Base-by-base conservation (phyloP, 352 stramenopile species). In the Phytophthora sojae region DNA sequence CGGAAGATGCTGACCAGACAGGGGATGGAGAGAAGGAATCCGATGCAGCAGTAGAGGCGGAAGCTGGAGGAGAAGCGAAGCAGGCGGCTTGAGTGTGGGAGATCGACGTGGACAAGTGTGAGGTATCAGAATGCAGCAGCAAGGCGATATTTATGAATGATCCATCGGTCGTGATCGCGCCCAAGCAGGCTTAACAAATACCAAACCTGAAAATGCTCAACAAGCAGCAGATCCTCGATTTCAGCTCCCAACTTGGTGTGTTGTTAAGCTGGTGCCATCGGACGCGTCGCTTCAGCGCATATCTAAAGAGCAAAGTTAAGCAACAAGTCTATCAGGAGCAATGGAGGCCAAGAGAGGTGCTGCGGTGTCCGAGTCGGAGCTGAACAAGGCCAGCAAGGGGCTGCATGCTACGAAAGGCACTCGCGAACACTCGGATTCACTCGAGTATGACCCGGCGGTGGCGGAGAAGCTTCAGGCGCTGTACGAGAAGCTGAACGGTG, bases 301-400 rank as follows among this genome's bases (percentile, higher is more conserved):
- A 54, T 63, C 57, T 44, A 57, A 32, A 61, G 29, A 65, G 42
- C 6, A 50, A 4, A 23, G 44, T 23, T 44, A 12, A 12, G 25
- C 14, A 50, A 44, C 54, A 23, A 50, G 11, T 52, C 35, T 26
- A 32, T 1, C 7, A 59, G 11, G 17, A 35, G 21, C 25, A 14
- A 95, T 95, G 85, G 87, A 95, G 54, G 73, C 82, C 29, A 95
- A 93, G 66, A 71, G 72, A 64, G 49, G 54, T 32, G 57, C 69
- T 14, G n/a, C 57, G 0, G 73, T 92, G 39, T 90, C 80, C 19
- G 81, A 88, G 51, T 80, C 79, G 47, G 87, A 90, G 25, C 69
- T 94, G 42, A 79, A 62, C 65, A 87, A 90, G 68, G 82, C 76
- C 1, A 90, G 80, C 63, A 91, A 92, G 67, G 73, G 71, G 29